Conservation (phyloP, 2,329 filamentous ascomycete species). For the Aspergillus fructus region DNA sequence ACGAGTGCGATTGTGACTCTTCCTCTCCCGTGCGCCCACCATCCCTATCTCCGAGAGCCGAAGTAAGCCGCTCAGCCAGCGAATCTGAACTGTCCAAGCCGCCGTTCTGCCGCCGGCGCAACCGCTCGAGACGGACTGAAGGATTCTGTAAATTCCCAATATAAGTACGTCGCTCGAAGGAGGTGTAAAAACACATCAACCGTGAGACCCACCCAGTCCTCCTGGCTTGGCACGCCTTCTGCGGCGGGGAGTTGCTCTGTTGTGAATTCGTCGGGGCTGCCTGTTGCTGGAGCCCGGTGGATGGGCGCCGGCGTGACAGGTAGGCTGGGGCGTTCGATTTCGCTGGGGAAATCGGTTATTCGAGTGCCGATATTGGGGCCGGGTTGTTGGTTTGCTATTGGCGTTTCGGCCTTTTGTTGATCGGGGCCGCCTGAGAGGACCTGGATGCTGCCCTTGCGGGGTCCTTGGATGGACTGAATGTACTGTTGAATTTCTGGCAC, state of each 20-base stretch:
- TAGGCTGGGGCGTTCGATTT: conserved; percentile 78
- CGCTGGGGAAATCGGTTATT: conserved; percentile 84
- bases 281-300: conserved; percentile 56
- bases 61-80: conserved; percentile 22
- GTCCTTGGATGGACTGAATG: conserved; percentile 72
- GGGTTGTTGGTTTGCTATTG: conserved; percentile 2
- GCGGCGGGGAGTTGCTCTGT: conserved; percentile 64
- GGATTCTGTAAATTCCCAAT: conserved; percentile 63
- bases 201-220: conserved; percentile 85
- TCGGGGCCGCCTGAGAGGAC: conserved; percentile 29
- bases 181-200: conserved; percentile 46
- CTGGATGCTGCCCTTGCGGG: conserved; percentile 52
- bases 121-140: conserved; percentile 65
- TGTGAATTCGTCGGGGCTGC: conserved; percentile 38
- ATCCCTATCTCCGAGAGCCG: background rate
- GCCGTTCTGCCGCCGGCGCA: conserved; percentile 66
- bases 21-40: background rate
- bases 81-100: conserved; percentile 50
- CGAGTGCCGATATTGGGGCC: conserved; percentile 52
- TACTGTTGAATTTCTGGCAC: conserved; percentile 85
- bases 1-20: background rate
- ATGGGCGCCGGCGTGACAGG: conserved; percentile 88
- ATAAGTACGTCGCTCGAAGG: conserved; percentile 45
- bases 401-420: conserved; percentile 15
- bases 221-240: conserved; percentile 80